Evolutionary conservation across 495 filamentous ascomycete species (phyloP).

Genomic region (Penicillium cosmopolitanum): DNA sequence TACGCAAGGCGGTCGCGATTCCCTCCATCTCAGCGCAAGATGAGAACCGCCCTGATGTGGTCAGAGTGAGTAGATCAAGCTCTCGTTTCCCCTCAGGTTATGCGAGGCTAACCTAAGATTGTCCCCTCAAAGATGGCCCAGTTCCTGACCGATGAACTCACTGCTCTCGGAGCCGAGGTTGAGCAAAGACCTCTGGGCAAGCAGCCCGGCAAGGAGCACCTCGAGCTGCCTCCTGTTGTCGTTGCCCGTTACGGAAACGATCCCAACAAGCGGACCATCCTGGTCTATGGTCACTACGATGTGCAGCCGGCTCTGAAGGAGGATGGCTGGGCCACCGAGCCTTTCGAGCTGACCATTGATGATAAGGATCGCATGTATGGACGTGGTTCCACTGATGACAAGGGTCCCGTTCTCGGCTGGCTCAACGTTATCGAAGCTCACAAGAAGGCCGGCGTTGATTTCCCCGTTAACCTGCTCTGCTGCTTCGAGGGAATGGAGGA

Average conservation of each 20-base stretch:
- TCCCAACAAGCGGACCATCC: conserved; percentile 87
- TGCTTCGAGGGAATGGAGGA: conserved; percentile 99
- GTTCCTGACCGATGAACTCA: conserved; percentile 82
- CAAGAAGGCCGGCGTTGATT: conserved; percentile 87
- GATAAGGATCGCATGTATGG: conserved; percentile 93
- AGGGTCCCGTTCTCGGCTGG: conserved; percentile 97
- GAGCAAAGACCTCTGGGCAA: conserved; percentile 82
- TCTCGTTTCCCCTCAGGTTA: background rate
- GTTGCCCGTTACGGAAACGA: conserved; percentile 90
- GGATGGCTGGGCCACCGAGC: conserved; percentile 96
- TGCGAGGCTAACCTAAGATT: conserved; percentile 10
- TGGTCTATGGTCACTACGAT: conserved; percentile 99
- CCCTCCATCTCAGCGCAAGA: conserved; percentile 94
- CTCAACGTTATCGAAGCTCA: conserved; percentile 97
- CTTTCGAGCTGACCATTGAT: conserved; percentile 88
- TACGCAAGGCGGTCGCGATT: conserved; percentile 91
- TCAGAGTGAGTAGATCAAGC: conserved; percentile 54
- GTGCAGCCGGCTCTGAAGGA: conserved; percentile 93
- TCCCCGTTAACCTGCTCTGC: conserved; percentile 98
- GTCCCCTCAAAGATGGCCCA: conserved; percentile 75
- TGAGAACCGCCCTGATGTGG: conserved; percentile 82
- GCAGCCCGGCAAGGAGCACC: conserved; percentile 85
- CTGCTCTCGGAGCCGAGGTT: conserved; percentile 80
- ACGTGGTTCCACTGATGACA: conserved; percentile 95
- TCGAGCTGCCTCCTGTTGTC: conserved; percentile 91